Evolutionary conservation across 2,329 filamentous ascomycete genomes (phyloP).

Genomic region (Aureobasidium mangrovei): DNA sequence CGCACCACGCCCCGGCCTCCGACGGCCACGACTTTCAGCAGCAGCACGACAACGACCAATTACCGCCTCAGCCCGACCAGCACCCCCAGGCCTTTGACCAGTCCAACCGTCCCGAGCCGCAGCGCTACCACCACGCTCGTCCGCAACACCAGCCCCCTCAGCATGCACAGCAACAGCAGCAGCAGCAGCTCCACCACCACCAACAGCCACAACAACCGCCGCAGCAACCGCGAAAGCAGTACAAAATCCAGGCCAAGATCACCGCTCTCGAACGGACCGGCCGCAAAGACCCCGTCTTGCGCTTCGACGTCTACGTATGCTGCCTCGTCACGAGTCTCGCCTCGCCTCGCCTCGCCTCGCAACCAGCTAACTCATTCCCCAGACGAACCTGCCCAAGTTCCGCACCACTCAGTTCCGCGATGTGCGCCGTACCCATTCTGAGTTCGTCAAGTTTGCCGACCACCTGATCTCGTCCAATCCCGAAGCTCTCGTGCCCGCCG

Average conservation of each 20-base stretch:
- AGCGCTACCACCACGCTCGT: slow-evolving; percentile 27
- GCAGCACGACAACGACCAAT: slow-evolving; percentile 13
- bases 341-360: no score
- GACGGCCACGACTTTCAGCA: slow-evolving; percentile 9
- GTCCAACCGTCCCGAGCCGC: slow-evolving; percentile 3
- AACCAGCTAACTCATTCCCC: not conserved
- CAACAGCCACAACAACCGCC: slow-evolving; percentile 27
- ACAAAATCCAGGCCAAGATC: slow-evolving; percentile 85
- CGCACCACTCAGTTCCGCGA: slow-evolving; percentile 97
- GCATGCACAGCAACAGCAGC: slow-evolving; percentile 21
- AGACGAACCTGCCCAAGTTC: slow-evolving; percentile 99
- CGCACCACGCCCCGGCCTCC: slow-evolving; percentile 10
- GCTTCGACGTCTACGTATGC: slow-evolving; percentile 92
- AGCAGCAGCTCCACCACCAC: slow-evolving; percentile 18
- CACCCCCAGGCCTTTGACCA: not conserved
- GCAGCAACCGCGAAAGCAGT: slow-evolving; percentile 26
- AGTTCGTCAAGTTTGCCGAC: slow-evolving; percentile 92
- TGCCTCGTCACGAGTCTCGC: not conserved
- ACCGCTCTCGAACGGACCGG: slow-evolving; percentile 86
- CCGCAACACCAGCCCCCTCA: slow-evolving; percentile 29
- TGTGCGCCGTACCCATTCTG: slow-evolving; percentile 86
- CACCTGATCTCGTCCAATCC: slow-evolving; percentile 97
- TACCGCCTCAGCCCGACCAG: not conserved
- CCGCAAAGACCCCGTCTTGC: slow-evolving; percentile 88
- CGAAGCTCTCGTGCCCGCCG: slow-evolving; percentile 85